Percentiles rank a stretch among this genome's conserved stretches.
Evolutionary conservation across 2,329 filamentous ascomycete genomes (phyloP).

Genomic region (Apiospora koreana): DNA sequence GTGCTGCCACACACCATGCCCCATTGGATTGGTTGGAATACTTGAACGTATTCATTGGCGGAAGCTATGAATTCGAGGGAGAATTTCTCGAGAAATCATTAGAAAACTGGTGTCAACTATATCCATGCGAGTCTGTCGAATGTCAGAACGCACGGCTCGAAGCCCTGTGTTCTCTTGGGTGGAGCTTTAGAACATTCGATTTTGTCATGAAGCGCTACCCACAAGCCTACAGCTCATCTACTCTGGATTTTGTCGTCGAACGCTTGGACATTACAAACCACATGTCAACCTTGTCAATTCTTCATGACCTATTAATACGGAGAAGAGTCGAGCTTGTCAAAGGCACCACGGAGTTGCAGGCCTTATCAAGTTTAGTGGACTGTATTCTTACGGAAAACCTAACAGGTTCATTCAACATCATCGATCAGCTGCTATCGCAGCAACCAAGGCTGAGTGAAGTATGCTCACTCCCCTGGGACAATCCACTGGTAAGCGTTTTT

Average conservation of each 20-base stretch:
- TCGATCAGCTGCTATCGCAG: not conserved
- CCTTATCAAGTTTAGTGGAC: not conserved
- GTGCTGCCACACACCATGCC: not conserved
- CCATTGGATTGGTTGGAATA: not conserved
- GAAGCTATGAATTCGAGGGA: not conserved
- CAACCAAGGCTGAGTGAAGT: not conserved
- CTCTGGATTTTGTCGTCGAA: not conserved
- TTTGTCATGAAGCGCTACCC: not conserved
- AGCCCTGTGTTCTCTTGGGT: not conserved
- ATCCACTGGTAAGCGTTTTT: not conserved
- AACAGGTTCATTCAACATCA: not conserved
- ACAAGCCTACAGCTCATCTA: not conserved
- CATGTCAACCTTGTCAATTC: not conserved
- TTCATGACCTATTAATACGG: not conserved
- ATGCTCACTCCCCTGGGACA: not conserved
- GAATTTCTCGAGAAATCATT: not conserved
- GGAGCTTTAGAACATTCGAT: not conserved
- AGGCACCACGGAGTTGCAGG: too few relatives aligned
- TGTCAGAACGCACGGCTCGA: not conserved
- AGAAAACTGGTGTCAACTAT: not conserved
- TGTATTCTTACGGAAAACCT: too few relatives aligned
- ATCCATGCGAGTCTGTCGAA: not conserved
- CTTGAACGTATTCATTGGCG: rapidly evolving
- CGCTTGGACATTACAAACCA: too few relatives aligned
- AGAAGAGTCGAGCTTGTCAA: not conserved